Conservation (phyloP, 2,329 filamentous ascomycete genomes). For the Botrytis sinoallii region DNA sequence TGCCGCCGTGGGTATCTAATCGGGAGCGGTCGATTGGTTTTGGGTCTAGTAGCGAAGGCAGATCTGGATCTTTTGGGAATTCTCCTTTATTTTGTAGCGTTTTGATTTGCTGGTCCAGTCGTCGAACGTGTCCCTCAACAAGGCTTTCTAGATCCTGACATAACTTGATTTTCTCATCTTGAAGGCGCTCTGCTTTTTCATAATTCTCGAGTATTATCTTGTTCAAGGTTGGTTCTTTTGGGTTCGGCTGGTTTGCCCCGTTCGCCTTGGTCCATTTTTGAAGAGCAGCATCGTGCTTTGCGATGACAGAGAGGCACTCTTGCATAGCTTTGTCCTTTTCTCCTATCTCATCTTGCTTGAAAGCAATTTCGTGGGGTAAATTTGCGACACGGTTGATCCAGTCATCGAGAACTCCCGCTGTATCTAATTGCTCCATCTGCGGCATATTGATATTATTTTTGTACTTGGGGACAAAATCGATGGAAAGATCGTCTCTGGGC, state of each 20-base stretch:
- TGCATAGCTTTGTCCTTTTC: conserved; percentile 73
- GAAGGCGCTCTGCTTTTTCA: conserved; percentile 64
- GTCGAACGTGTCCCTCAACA: conserved; percentile 61
- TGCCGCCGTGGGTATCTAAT: conserved; percentile 23
- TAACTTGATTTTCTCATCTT: conserved; percentile 71
- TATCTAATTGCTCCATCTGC: conserved; percentile 57
- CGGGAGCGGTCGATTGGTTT: conserved; percentile 47
- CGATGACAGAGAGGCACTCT: conserved; percentile 66
- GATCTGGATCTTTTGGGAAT: conserved; percentile 49
- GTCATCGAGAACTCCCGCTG: conserved; percentile 71
- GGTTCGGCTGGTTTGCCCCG: conserved; percentile 69
- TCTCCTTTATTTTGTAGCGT: conserved; percentile 59
- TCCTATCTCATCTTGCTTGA: conserved; percentile 78
- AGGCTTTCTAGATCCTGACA: conserved; percentile 60
- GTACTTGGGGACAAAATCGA: conserved; percentile 56
- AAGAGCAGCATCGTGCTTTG: conserved; percentile 68
- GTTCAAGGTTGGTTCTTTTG: conserved; percentile 68
- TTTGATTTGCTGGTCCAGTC: conserved; percentile 62
- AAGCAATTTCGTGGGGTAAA: conserved; percentile 76
- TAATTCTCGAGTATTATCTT: conserved; percentile 66
- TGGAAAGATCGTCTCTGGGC: conserved; percentile 71
- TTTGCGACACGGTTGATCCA: conserved; percentile 75
- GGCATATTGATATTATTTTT: conserved; percentile 61
- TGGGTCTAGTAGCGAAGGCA: conserved; percentile 61
- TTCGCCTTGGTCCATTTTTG: conserved; percentile 80